A percentile compares a stretch with the other conserved stretches of the same genome.
These are phyloP conservation scores for Globisporangium viniferum DNA, from an alignment of 352 stramenopile genomes.

Conservation along the genomic window DNA sequence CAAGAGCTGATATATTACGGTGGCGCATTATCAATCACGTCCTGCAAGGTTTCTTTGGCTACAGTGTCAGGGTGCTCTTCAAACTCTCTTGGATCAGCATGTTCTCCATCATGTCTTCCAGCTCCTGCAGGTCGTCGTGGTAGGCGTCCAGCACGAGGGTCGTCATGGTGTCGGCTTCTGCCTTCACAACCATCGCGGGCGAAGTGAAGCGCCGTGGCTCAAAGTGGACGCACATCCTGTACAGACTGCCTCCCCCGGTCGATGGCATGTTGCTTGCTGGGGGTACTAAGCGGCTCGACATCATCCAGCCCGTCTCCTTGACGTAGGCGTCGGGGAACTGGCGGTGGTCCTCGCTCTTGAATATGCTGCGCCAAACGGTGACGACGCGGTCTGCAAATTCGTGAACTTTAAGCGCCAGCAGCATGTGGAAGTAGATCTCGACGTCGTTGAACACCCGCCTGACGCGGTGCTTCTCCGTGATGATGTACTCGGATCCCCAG, in stretches of 20 bases:
- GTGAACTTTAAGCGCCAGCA: not conserved
- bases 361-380: conserved; percentile 12
- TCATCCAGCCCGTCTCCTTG: conserved; percentile 3
- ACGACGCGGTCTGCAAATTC: not conserved
- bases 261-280: too few species aligned
- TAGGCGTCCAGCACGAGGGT: conserved; percentile 53
- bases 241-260: too few species aligned
- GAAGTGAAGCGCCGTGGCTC: conserved; percentile 2
- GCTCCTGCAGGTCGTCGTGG: conserved; percentile 45
- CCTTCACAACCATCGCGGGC: not conserved
- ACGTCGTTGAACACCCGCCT: not conserved
- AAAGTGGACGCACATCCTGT: conserved; percentile 3
- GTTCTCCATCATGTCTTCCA: conserved; percentile 51
- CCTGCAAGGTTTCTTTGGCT: too few species aligned
- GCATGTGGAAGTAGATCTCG: not conserved
- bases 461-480: conserved; percentile 7
- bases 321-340: conserved; percentile 11
- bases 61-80: too few species aligned
- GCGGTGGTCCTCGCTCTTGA: not conserved
- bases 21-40: too few species aligned
- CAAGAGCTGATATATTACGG: too few species aligned
- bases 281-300: not conserved
- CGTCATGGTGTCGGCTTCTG: conserved; percentile 42
- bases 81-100: conserved; percentile 38
- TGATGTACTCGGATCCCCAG: conserved; percentile 4